Conservation (phyloP, 495 filamentous ascomycete species). For the Neurospora intermedia region DNA sequence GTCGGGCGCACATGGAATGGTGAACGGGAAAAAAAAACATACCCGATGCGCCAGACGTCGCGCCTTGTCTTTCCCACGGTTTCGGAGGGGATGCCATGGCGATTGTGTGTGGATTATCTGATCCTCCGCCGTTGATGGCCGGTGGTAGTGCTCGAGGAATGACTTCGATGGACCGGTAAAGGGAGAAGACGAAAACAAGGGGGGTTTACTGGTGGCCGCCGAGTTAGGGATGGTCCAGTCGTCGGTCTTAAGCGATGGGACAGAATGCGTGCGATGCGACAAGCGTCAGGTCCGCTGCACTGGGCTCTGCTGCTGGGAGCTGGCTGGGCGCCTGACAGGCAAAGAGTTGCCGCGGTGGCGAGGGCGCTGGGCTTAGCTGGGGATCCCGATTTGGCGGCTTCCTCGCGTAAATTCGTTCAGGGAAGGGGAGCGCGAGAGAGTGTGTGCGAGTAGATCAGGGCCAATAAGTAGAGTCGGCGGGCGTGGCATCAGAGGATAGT, state of each 20-base stretch:
- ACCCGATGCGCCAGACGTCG: slow-evolving; percentile 44
- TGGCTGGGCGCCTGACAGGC: neutral
- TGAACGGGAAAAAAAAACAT: slow-evolving; percentile 8
- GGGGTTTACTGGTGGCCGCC: neutral
- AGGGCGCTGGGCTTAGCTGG: neutral
- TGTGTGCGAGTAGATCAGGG: neutral
- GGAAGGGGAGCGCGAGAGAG: neutral
- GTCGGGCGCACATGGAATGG: slow-evolving; percentile 3
- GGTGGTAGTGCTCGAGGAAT: neutral
- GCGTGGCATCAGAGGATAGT: neutral
- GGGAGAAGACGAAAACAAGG: neutral
- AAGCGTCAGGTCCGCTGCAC: neutral
- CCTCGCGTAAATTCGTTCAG: neutral
- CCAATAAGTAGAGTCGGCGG: neutral
- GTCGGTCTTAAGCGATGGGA: neutral
- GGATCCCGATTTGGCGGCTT: neutral
- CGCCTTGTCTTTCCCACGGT: slow-evolving; percentile 82
- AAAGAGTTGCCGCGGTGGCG: neutral
- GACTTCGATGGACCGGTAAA: neutral
- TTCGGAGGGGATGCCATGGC: slow-evolving; percentile 75
- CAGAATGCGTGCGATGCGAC: neutral
- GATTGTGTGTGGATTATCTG: neutral
- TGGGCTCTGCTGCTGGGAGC: neutral
- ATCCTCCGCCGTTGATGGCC: neutral
- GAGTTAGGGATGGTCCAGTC: neutral